Conservation (phyloP, 1,284 basidiomycete genomes). For the Cutaneotrichosporon sp. region DNA sequence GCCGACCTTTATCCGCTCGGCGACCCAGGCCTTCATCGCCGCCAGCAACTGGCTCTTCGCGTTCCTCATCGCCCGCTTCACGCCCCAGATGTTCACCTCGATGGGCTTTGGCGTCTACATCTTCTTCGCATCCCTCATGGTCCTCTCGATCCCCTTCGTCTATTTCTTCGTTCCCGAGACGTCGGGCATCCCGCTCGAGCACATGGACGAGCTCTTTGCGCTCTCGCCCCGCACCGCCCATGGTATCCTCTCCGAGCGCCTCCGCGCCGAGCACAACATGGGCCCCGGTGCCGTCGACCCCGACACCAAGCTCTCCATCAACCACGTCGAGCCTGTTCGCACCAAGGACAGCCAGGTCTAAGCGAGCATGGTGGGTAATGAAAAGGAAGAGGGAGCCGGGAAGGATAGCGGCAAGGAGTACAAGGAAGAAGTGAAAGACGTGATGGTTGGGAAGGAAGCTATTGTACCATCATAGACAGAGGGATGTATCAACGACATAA, state of each 20-base stretch:
- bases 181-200: constrained; percentile 20
- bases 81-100: constrained; percentile 36
- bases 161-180: constrained; percentile 22
- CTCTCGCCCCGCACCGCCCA: constrained; percentile 22
- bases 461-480: no score
- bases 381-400: background rate
- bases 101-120: constrained; percentile 49
- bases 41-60: constrained; percentile 51
- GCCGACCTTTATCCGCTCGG: constrained; percentile 47
- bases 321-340: background rate
- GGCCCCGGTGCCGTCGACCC: background rate
- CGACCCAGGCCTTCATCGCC: constrained; percentile 45
- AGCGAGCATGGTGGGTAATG: background rate
- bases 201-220: constrained; percentile 31
- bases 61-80: constrained; percentile 40
- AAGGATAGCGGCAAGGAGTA: background rate
- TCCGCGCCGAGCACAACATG: constrained; percentile 8
- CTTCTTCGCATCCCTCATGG: constrained; percentile 49
- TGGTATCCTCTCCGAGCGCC: constrained; percentile 10
- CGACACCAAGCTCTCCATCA: background rate
- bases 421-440: no score
- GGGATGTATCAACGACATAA: no score
- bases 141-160: constrained; percentile 39
- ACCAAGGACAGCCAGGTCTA: background rate
- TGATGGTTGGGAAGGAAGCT: no score